Conservation (phyloP, 331 rosid species). For the Spiraea crenata region DNA sequence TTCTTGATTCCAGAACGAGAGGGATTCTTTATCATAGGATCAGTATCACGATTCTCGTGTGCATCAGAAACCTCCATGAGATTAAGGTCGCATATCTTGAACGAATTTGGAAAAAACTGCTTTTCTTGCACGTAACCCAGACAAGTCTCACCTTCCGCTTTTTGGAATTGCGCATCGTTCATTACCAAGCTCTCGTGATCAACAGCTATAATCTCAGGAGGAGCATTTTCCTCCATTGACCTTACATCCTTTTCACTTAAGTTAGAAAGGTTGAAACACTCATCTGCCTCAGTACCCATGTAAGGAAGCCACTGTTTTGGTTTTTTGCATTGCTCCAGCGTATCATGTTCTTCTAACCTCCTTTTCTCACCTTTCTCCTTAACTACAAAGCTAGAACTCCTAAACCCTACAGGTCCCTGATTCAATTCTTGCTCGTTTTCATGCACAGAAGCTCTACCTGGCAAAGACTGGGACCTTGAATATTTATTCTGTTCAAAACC, state of each 20-base stretch:
- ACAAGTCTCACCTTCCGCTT: constrained; percentile 43
- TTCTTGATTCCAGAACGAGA: constrained; percentile 55
- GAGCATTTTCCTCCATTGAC: constrained; percentile 37
- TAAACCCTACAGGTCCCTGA: constrained; percentile 37
- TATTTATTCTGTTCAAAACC: constrained; percentile 38
- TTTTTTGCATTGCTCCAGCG: constrained; percentile 53
- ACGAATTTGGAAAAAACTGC: constrained; percentile 63
- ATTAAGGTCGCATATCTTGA: constrained; percentile 94
- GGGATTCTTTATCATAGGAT: constrained; percentile 47
- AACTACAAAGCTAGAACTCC: constrained; percentile 38
- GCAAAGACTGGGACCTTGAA: constrained; percentile 45
- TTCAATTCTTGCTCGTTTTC: constrained; percentile 41
- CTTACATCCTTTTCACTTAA: constrained; percentile 46
- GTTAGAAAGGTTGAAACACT: constrained; percentile 43
- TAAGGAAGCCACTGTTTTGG: constrained; percentile 61
- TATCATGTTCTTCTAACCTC: constrained; percentile 45
- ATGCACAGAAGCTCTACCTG: constrained; percentile 37
- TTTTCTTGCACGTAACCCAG: constrained; percentile 60
- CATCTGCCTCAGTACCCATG: constrained; percentile 45
- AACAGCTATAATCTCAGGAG: constrained; percentile 32
- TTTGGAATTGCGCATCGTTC: constrained; percentile 44
- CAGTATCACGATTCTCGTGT: constrained; percentile 63
- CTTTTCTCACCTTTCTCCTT: constrained; percentile 73
- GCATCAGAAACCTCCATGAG: constrained; percentile 77
- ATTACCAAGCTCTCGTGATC: constrained; percentile 45